A percentile compares a stretch with the other conserved stretches of the same genome.
Conservation (phyloP, 1,284 basidiomycete species). For the Peniophora sp. region DNA sequence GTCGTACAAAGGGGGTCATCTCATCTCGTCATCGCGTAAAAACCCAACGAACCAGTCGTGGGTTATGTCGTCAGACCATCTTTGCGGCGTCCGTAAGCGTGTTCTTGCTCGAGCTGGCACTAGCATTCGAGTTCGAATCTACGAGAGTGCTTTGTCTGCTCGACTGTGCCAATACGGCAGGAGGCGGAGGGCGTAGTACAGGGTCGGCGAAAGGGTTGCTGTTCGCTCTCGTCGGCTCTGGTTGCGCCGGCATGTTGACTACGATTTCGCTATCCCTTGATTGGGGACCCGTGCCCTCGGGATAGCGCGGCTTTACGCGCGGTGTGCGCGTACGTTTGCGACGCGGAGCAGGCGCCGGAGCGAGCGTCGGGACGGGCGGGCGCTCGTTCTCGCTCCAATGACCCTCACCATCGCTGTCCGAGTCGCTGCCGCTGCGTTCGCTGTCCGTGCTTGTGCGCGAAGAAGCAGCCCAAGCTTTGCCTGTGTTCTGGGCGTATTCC, state of each 20-base stretch:
- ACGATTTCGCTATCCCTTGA: neutral
- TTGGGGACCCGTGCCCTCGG: neutral
- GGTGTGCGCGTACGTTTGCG: neutral
- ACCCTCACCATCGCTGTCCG: neutral
- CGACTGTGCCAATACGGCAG: no score
- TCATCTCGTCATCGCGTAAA: no score
- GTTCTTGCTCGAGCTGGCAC: no score
- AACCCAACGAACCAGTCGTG: no score
- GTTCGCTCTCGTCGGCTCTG: neutral
- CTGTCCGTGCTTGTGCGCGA: slow-evolving; percentile 1
- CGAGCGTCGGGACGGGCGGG: neutral
- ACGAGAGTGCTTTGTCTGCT: no score
- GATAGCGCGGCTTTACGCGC: neutral
- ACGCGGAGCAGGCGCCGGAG: neutral
- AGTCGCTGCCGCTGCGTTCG: neutral
- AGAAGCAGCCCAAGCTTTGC: neutral
- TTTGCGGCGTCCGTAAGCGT: neutral
- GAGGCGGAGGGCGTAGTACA: neutral
- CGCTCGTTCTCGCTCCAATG: neutral
- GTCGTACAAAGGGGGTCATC: no score
- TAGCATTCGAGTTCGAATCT: no score
- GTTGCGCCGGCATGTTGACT: no score
- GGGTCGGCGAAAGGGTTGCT: slow-evolving; percentile 7
- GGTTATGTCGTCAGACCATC: neutral
- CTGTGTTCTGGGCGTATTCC: neutral